Evolutionary conservation across 164 flowering plant genomes (phyloP).

Genomic region (Sextonia rubra): DNA sequence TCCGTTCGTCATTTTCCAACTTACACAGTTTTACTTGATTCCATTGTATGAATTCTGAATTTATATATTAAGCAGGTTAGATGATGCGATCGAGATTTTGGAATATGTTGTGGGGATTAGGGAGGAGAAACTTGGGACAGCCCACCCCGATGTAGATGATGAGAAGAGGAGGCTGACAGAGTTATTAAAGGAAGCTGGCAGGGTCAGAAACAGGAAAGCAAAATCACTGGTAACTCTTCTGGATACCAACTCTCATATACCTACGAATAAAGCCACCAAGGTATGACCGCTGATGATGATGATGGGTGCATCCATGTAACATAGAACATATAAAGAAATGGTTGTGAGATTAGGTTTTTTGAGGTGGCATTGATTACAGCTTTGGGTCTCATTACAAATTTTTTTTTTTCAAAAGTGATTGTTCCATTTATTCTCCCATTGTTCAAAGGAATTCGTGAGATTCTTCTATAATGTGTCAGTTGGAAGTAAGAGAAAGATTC

Average conservation of each 20-base stretch:
- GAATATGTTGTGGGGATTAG: conserved; percentile 71
- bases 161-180: conserved; percentile 76
- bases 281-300: conserved; percentile 17
- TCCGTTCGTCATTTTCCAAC: not conserved
- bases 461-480: not conserved
- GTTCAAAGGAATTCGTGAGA: not conserved
- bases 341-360: conserved; percentile 5
- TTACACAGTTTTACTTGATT: not conserved
- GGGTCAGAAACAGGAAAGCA: conserved; percentile 56
- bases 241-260: conserved; percentile 37
- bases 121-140: conserved; percentile 93
- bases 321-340: conserved; percentile 14
- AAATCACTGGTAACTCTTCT: conserved; percentile 69
- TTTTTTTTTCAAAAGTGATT: not conserved
- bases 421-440: conserved; percentile 3
- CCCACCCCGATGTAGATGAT: conserved; percentile 76
- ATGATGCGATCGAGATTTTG: conserved; percentile 72
- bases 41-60: not conserved
- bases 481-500: not conserved
- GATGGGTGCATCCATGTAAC: conserved; percentile 8
- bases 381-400: not conserved
- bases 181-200: conserved; percentile 72
- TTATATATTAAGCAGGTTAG: conserved; percentile 43
- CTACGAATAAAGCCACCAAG: conserved; percentile 24
- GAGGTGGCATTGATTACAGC: conserved; percentile 8